Conservation (phyloP, 345 rosid genomes). For the Populus pruinosa region DNA sequence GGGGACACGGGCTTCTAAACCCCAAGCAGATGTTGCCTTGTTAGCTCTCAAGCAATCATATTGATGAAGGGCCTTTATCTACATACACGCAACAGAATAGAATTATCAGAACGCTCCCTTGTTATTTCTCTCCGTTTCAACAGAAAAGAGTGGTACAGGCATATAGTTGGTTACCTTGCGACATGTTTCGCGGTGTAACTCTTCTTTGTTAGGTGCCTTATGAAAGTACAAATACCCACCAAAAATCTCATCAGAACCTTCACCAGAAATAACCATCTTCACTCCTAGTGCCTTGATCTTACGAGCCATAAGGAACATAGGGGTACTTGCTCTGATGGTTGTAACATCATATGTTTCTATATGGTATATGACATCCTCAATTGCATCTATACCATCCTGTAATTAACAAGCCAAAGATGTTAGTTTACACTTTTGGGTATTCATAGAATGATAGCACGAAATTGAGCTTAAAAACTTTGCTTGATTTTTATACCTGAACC, state of each 20-base stretch:
- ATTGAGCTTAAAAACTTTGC: background rate
- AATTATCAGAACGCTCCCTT: background rate
- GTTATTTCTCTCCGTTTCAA: background rate
- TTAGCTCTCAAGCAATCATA: slow-evolving; percentile 94
- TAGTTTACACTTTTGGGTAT: background rate
- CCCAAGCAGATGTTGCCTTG: slow-evolving; percentile 95
- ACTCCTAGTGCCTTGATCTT: slow-evolving; percentile 93
- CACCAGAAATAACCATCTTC: slow-evolving; percentile 98
- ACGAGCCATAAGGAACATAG: slow-evolving; percentile 87
- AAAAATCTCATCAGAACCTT: slow-evolving; percentile 88
- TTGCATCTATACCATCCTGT: slow-evolving; percentile 91
- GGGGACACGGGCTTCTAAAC: slow-evolving; percentile 89
- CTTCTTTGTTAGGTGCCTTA: slow-evolving; percentile 90
- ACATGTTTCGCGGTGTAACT: slow-evolving; percentile 82
- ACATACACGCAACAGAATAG: slow-evolving; percentile 6
- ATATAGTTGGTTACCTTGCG: slow-evolving; percentile 51
- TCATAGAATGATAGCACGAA: background rate
- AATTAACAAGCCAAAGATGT: background rate
- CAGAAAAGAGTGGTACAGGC: background rate
- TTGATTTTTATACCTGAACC: slow-evolving; percentile 51
- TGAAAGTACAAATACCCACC: slow-evolving; percentile 97
- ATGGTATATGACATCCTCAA: slow-evolving; percentile 91
- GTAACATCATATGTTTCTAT: slow-evolving; percentile 90
- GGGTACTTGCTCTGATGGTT: slow-evolving; percentile 82
- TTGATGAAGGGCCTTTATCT: slow-evolving; percentile 90